phyloP scores from a whole-genome alignment of 2,329 filamentous ascomycete species.

The Trichoderma sp. region DNA sequence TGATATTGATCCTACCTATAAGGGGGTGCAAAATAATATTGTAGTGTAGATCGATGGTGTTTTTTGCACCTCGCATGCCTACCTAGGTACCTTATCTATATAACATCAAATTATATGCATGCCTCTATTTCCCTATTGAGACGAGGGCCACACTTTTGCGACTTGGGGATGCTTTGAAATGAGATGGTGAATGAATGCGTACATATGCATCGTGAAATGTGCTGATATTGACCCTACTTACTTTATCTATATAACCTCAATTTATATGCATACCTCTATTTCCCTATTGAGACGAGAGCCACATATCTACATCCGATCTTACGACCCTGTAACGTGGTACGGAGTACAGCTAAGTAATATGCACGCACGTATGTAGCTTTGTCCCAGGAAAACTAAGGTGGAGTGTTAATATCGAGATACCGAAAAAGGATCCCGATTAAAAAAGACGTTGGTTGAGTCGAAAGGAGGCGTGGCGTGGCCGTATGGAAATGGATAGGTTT shows the following conservation, averaged over 20 bases:
- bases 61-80: too few species aligned
- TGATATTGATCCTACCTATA: background rate
- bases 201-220: background rate
- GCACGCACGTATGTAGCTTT: background rate
- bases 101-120: background rate
- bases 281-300: background rate
- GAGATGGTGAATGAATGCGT: background rate
- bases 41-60: too few species aligned
- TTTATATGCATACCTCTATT: background rate
- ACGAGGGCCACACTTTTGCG: too few species aligned
- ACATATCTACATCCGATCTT: too few species aligned
- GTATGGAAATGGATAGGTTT: background rate
- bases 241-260: background rate
- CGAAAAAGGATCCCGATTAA: background rate
- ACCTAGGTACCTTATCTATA: too few species aligned
- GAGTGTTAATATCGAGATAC: slow-evolving; percentile 13
- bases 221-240: background rate
- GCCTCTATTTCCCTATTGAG: background rate
- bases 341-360: background rate
- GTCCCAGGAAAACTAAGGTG: background rate
- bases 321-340: background rate
- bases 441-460: background rate
- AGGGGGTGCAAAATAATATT: too few species aligned
- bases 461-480: slow-evolving; percentile 4
- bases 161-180: background rate